A percentile compares a stretch with the other conserved stretches of the same genome.
Evolutionary conservation across 2,329 filamentous ascomycete species (phyloP).

Genomic region (Trichoderma koningii): DNA sequence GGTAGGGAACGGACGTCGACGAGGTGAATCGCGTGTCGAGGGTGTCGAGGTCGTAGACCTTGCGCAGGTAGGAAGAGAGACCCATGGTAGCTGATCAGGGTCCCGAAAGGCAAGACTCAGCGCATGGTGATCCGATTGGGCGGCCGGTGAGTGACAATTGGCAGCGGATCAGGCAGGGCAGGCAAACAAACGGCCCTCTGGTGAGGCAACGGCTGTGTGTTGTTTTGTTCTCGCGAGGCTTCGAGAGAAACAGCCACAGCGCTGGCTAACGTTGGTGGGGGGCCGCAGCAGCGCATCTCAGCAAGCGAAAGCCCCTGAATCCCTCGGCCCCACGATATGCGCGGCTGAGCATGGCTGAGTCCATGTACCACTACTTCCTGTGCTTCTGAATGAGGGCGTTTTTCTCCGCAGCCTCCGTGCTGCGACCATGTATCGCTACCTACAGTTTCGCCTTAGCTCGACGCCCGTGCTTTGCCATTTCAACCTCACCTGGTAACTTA

Average conservation of each 20-base stretch:
- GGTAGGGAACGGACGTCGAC: conserved; percentile 68
- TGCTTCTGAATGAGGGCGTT: background rate
- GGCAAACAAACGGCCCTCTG: background rate
- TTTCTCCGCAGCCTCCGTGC: background rate
- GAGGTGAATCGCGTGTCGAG: conserved; percentile 66
- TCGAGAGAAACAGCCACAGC: conserved; percentile 5
- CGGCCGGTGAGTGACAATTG: background rate
- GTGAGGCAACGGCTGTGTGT: background rate
- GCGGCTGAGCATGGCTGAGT: background rate
- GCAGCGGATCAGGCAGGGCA: conserved; percentile 3
- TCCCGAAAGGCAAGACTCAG: conserved; percentile 8
- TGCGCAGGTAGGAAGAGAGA: conserved; percentile 47
- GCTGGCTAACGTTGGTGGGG: background rate
- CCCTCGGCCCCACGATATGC: conserved; percentile 21
- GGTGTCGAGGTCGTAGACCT: conserved; percentile 66
- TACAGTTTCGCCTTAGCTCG: too few relatives aligned
- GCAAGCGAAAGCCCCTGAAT: conserved; percentile 25
- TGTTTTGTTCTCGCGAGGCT: conserved; percentile 21
- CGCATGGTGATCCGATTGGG: conserved; percentile 28
- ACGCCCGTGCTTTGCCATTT: background rate
- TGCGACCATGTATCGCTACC: background rate
- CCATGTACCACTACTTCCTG: background rate
- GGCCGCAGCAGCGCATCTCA: conserved; percentile 7
- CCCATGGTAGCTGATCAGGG: conserved; percentile 42
- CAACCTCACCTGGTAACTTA: background rate